phyloP scores from a whole-genome alignment of 2,329 filamentous ascomycete genomes.

The Penicillium frequentans region DNA sequence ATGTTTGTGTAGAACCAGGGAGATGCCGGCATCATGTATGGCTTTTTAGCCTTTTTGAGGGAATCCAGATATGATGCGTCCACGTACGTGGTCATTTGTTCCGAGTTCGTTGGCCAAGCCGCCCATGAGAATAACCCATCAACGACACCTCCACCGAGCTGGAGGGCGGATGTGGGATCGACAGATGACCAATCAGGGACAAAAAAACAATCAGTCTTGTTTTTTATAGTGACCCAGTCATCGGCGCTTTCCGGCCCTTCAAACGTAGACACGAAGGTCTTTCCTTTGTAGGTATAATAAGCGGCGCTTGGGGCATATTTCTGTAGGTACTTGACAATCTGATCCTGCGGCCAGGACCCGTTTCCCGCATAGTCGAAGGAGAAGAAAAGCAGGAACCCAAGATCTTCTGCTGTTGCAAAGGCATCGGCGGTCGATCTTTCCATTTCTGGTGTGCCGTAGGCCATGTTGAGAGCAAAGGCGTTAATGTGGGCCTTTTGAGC shows the following conservation, averaged over 20 bases:
- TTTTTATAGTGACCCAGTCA: constrained; percentile 49
- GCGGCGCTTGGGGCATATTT: constrained; percentile 25
- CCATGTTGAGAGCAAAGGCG: constrained; percentile 29
- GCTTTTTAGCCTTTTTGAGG: constrained; percentile 33
- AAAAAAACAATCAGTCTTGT: constrained; percentile 41
- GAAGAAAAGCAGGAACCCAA: constrained; percentile 36
- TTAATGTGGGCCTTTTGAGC: constrained; percentile 33
- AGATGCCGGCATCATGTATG: constrained; percentile 57
- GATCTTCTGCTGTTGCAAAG: constrained; percentile 4
- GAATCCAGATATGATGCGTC: constrained; percentile 40
- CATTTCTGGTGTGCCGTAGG: constrained; percentile 1
- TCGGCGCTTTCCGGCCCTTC: constrained; percentile 44
- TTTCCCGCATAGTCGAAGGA: constrained; percentile 40
- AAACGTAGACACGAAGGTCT: constrained; percentile 45
- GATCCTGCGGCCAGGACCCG: constrained; percentile 30
- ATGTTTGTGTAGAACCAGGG: constrained; percentile 61
- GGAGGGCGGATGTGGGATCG: constrained; percentile 15
- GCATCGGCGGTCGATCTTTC: constrained; percentile 12
- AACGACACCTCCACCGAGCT: constrained; percentile 20
- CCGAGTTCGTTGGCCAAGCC: constrained; percentile 40
- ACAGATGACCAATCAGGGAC: constrained; percentile 50
- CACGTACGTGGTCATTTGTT: constrained; percentile 28
- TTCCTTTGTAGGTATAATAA: constrained; percentile 30
- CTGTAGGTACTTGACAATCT: constrained; percentile 27
- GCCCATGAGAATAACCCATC: constrained; percentile 47